These are phyloP conservation scores for Solanum dulcamara DNA, from an alignment of 257 asterid genomes.

Conservation along the genomic window DNA sequence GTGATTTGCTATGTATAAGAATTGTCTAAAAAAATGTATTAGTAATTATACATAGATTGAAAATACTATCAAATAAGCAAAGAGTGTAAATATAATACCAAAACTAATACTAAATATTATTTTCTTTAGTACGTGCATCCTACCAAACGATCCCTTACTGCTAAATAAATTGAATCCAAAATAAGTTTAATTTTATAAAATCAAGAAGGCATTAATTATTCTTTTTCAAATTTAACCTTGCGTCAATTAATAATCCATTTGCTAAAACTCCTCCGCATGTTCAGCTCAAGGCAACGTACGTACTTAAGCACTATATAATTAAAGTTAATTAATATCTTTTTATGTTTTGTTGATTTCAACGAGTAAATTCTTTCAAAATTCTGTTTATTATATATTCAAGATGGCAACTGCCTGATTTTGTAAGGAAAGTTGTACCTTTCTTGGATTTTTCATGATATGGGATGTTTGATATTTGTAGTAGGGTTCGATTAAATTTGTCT, in stretches of 20 bases:
- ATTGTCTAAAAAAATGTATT: too few species aligned
- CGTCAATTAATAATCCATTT: neutral
- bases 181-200: neutral
- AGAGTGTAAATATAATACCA: neutral
- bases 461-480: too few species aligned
- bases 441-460: too few species aligned
- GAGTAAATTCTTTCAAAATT: neutral
- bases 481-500: too few species aligned
- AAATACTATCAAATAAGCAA: too few species aligned
- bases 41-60: too few species aligned
- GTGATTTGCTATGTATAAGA: too few species aligned
- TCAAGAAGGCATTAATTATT: neutral
- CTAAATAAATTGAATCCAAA: neutral
- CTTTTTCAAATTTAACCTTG: neutral
- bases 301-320: neutral
- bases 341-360: neutral
- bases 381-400: neutral
- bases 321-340: neutral
- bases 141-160: neutral
- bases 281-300: neutral
- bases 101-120: neutral
- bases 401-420: neutral
- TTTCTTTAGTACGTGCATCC: neutral
- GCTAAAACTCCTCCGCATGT: neutral
- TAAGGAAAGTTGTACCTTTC: neutral